These are phyloP conservation scores for Favolaschia claudopus DNA, from an alignment of 768 basidiomycete species.

Conservation along the genomic window DNA sequence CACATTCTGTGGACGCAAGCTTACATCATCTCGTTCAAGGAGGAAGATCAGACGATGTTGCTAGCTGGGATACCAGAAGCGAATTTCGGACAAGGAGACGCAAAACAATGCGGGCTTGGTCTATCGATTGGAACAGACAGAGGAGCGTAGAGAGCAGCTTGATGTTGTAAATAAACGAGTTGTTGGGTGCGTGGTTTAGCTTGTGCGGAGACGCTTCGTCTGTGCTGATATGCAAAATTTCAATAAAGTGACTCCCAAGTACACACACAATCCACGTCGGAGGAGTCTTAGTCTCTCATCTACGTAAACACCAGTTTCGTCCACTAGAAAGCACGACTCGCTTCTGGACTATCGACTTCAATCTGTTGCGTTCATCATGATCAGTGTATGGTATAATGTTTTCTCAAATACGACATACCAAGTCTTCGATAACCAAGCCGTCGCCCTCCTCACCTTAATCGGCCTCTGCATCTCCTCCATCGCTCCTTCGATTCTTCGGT, in stretches of 20 bases:
- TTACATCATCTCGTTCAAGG: conserved; percentile 47
- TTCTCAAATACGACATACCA: conserved; percentile 63
- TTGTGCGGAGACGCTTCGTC: too few relatives aligned
- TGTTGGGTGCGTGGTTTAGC: conserved; percentile 66
- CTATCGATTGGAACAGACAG: conserved; percentile 38
- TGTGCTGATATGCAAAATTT: background rate
- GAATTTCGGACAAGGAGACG: conserved; percentile 63
- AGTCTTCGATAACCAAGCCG: conserved; percentile 45
- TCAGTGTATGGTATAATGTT: conserved; percentile 56
- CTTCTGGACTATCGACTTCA: too few relatives aligned
- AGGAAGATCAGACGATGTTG: conserved; percentile 37
- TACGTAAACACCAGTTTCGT: too few relatives aligned
- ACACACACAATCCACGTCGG: too few relatives aligned
- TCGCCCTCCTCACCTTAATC: conserved; percentile 55
- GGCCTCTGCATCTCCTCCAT: conserved; percentile 59
- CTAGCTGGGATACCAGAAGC: conserved; percentile 67
- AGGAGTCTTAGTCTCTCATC: conserved; percentile 55
- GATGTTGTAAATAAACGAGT: conserved; percentile 60
- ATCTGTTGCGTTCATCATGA: conserved; percentile 56
- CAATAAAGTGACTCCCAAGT: conserved; percentile 66
- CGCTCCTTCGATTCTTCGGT: conserved; percentile 52
- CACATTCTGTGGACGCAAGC: conserved; percentile 42
- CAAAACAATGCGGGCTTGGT: conserved; percentile 69
- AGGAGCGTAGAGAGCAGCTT: conserved; percentile 40
- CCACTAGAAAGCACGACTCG: too few relatives aligned